Percentiles rank a stretch among this genome's conserved stretches.
Conservation (phyloP, 192 early-diverging fungal genomes). For the Oehlia diaphana region DNA sequence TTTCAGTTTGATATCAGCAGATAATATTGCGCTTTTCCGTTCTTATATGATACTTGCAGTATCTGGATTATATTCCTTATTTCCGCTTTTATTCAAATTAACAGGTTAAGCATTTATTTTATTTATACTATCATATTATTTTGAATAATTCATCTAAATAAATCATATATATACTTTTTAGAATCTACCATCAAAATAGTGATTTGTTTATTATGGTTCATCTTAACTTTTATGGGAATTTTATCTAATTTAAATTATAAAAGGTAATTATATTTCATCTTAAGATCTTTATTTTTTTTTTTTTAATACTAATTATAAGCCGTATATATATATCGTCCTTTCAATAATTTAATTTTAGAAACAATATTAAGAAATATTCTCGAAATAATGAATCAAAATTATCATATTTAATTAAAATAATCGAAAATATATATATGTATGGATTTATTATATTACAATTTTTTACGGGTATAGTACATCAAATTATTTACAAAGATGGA, state of each 20-base stretch:
- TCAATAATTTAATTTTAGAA: background rate
- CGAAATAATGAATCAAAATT: background rate
- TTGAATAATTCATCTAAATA: background rate
- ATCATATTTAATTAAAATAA: conserved; percentile 27
- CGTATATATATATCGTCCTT: too few species aligned
- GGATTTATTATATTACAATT: conserved; percentile 55
- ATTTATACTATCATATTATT: background rate
- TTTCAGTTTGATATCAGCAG: conserved; percentile 50
- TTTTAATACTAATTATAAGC: too few species aligned
- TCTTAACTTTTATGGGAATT: background rate
- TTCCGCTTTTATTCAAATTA: conserved; percentile 67
- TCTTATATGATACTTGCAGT: conserved; percentile 61
- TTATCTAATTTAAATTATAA: background rate
- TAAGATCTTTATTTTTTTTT: background rate
- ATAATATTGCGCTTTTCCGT: conserved; percentile 51
- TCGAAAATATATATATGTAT: conserved; percentile 60
- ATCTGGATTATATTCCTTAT: conserved; percentile 65
- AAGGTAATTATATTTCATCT: background rate
- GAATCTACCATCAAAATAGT: background rate
- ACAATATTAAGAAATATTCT: background rate
- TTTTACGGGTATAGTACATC: conserved; percentile 58
- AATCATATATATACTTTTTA: background rate
- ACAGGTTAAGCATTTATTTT: conserved; percentile 47
- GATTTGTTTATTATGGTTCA: conserved; percentile 14
- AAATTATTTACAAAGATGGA: conserved; percentile 49